Evolutionary conservation across 1,284 basidiomycete genomes (phyloP).

Genomic region (Ustilago xerochloae): DNA sequence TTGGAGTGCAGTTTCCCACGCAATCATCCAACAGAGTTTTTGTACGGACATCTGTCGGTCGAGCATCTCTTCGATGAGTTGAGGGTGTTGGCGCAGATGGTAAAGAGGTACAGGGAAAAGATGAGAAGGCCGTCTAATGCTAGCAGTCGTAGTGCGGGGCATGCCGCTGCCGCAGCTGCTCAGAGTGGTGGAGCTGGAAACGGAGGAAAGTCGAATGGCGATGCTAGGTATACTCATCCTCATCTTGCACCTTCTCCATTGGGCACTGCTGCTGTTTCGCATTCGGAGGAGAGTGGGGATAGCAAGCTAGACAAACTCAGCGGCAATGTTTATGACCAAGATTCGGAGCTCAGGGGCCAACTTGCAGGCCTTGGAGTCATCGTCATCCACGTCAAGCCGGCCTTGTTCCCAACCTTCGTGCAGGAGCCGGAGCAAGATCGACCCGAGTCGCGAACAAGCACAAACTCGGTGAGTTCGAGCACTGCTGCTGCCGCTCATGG

Average conservation of each 20-base stretch:
- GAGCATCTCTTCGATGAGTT: conserved; percentile 61
- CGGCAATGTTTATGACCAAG: conserved; percentile 49
- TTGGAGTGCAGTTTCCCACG: conserved; percentile 62
- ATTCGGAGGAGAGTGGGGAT: too few species aligned
- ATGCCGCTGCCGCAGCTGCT: neutral
- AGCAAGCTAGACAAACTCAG: too few species aligned
- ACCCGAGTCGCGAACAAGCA: conserved; percentile 3
- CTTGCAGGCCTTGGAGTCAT: conserved; percentile 52
- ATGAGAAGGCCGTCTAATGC: conserved; percentile 26
- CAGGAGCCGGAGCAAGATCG: neutral
- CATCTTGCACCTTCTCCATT: conserved; percentile 39
- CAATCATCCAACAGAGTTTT: conserved; percentile 55
- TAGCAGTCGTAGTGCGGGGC: conserved; percentile 14
- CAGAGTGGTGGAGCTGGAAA: neutral
- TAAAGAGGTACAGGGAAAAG: conserved; percentile 38
- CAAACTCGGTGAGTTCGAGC: conserved; percentile 6
- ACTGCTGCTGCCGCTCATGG: conserved; percentile 8
- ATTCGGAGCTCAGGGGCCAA: conserved; percentile 41
- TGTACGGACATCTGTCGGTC: conserved; percentile 63
- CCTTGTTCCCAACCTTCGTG: conserved; percentile 54
- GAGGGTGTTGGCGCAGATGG: conserved; percentile 50
- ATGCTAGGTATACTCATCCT: conserved; percentile 9
- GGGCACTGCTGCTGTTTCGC: conserved; percentile 36
- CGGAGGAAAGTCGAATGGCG: conserved; percentile 16
- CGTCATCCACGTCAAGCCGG: conserved; percentile 62